phyloP scores from a whole-genome alignment of 1,284 basidiomycete genomes.

The Peniophora sp. region DNA sequence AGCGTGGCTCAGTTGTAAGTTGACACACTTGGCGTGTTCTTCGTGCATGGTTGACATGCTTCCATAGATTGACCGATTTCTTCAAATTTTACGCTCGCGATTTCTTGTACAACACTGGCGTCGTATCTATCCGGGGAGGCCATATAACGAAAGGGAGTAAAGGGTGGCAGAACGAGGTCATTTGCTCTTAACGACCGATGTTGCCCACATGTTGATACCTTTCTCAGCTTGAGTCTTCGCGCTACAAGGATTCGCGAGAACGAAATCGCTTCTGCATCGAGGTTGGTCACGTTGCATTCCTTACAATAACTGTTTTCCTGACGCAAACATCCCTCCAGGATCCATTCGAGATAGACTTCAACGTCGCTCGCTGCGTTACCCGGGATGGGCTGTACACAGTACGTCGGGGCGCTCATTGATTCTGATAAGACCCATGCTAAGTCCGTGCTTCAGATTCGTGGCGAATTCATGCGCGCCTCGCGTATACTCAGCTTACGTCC shows the following conservation, averaged over 20 bases:
- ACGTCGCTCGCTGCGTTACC: slow-evolving; percentile 94
- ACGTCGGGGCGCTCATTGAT: slow-evolving; percentile 16
- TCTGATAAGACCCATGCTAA: background rate
- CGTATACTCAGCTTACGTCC: slow-evolving; percentile 75
- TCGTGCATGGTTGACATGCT: background rate
- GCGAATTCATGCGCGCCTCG: slow-evolving; percentile 96
- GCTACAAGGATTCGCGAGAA: slow-evolving; percentile 75
- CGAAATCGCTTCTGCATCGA: slow-evolving; percentile 92
- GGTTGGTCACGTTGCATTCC: slow-evolving; percentile 34
- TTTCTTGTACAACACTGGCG: slow-evolving; percentile 87
- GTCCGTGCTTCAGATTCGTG: slow-evolving; percentile 71
- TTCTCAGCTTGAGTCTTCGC: slow-evolving; percentile 19
- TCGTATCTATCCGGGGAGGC: slow-evolving; percentile 88
- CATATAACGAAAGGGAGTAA: slow-evolving; percentile 86
- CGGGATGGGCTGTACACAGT: slow-evolving; percentile 94
- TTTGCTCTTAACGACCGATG: background rate
- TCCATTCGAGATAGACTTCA: slow-evolving; percentile 93
- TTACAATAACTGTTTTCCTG: background rate
- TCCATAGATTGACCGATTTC: slow-evolving; percentile 83
- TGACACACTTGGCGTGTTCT: background rate
- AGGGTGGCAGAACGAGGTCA: slow-evolving; percentile 85
- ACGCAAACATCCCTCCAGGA: slow-evolving; percentile 46
- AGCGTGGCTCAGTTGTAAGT: slow-evolving; percentile 87
- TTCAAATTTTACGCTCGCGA: slow-evolving; percentile 95
- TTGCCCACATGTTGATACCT: background rate